These are phyloP conservation scores for Saururus chinensis DNA, from an alignment of 164 flowering plant genomes.

Conservation along the genomic window DNA sequence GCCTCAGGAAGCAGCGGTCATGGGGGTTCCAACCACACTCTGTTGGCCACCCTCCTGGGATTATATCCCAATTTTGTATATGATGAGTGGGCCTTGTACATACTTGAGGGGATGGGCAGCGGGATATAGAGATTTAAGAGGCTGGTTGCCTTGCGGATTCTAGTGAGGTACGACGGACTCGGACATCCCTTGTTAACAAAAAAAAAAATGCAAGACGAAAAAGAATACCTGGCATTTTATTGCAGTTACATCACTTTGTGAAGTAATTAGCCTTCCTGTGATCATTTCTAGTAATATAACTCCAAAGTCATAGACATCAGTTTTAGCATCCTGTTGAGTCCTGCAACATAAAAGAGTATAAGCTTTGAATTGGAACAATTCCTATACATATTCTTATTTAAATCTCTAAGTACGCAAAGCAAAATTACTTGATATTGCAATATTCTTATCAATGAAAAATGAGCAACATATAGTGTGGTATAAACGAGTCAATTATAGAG, in stretches of 20 bases:
- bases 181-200: too few relatives aligned
- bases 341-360: slow-evolving; percentile 23
- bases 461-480: not conserved
- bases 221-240: slow-evolving; percentile 40
- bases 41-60: too few relatives aligned
- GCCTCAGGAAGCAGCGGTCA: too few relatives aligned
- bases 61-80: too few relatives aligned
- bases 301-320: slow-evolving; percentile 73
- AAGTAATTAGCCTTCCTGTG: slow-evolving; percentile 42
- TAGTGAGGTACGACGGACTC: too few relatives aligned
- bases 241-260: slow-evolving; percentile 35
- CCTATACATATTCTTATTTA: not conserved
- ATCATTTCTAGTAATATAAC: slow-evolving; percentile 70
- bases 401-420: not conserved
- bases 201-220: not conserved
- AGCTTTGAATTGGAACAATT: not conserved
- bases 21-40: too few relatives aligned
- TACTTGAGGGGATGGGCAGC: too few relatives aligned
- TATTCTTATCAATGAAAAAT: not conserved
- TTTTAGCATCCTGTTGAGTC: slow-evolving; percentile 32
- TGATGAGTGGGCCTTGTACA: too few relatives aligned
- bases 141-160: too few relatives aligned
- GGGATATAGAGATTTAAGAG: too few relatives aligned
- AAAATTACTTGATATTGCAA: not conserved
- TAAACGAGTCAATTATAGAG: not conserved